Evolutionary conservation across 345 rosid genomes (phyloP).

Genomic region (Boechera retrofracta): DNA sequence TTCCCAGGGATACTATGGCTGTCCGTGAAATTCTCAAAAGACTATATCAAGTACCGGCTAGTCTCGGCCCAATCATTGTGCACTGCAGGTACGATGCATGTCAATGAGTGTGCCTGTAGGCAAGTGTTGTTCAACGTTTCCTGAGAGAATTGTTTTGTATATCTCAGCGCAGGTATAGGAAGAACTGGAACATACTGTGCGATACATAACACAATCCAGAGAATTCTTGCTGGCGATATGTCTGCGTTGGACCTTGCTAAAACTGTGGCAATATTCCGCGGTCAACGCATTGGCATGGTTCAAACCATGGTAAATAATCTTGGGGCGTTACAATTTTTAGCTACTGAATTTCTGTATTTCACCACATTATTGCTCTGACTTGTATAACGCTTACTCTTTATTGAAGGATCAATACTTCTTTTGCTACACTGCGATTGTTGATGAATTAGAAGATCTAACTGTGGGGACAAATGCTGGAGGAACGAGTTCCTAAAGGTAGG

Average conservation of each 20-base stretch:
- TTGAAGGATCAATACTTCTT: slow-evolving; percentile 78
- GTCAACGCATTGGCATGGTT: slow-evolving; percentile 94
- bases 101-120: slow-evolving; percentile 23
- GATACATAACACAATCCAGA: slow-evolving; percentile 90
- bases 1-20: slow-evolving; percentile 70
- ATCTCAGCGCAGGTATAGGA: slow-evolving; percentile 94
- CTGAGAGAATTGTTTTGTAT: slow-evolving; percentile 37
- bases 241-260: slow-evolving; percentile 76
- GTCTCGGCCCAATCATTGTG: slow-evolving; percentile 79
- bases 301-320: slow-evolving; percentile 73
- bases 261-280: slow-evolving; percentile 69
- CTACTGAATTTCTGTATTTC: neutral
- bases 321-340: neutral
- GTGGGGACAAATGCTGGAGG: slow-evolving; percentile 42
- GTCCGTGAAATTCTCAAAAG: slow-evolving; percentile 85
- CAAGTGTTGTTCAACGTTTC: slow-evolving; percentile 31
- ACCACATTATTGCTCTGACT: slow-evolving; percentile 10
- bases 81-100: slow-evolving; percentile 84
- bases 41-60: slow-evolving; percentile 60
- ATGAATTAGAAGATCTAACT: slow-evolving; percentile 70
- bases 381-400: neutral
- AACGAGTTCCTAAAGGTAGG: slow-evolving; percentile 46
- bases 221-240: slow-evolving; percentile 88
- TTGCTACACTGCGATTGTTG: slow-evolving; percentile 73
- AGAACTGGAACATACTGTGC: slow-evolving; percentile 97